Evolutionary conservation across 345 rosid species (phyloP), one percentile per base, ranked within the genome.

Genomic region (Iberis pinnata): DNA sequence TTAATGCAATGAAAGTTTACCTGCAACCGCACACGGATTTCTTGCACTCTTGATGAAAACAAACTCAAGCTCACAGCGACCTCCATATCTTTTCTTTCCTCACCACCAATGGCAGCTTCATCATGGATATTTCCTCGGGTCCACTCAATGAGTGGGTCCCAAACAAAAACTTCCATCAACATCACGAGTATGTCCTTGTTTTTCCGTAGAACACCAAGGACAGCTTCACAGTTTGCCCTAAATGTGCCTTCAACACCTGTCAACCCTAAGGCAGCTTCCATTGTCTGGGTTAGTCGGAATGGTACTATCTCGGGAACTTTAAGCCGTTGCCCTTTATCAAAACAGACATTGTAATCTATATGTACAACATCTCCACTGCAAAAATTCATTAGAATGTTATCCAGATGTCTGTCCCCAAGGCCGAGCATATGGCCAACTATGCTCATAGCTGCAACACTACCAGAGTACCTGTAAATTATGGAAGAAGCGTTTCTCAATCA

Each of bases 131-230:
- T 89, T 52, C 82, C 97, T 52, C 95, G 76, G 40, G 95, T 89
- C 97, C 97, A 89, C 77, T 89, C 97, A 58, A 89, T 78, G 52
- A 89, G 87, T 56, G 97, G 97, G 73, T 88, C 95, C 95, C 95
- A 88, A 53, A 85, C 80, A 72, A 88, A 88, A 35, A 85, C 97
- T 72, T 88, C 95, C 53, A 88, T 76, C 55, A 88, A 68, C 97
- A 88, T 80, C 72, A 88, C 66, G 45, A 88, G 64, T 55, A 79
- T 55, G 69, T 88, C 95, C 71, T 82, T 88, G 75, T 82, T 85
- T 63, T 85, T 74, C 81, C 90, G 82, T 56, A 88, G 60, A 63
- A 82, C 78, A 64, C 78, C 72, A 49, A 88, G 43, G 59, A 82
- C 87, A 41, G 95, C 90, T 79, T 85, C 97, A 65, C 95, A 88